phyloP scores from a whole-genome alignment of 2,329 filamentous ascomycete species.

The Aspergillus clavatus region DNA sequence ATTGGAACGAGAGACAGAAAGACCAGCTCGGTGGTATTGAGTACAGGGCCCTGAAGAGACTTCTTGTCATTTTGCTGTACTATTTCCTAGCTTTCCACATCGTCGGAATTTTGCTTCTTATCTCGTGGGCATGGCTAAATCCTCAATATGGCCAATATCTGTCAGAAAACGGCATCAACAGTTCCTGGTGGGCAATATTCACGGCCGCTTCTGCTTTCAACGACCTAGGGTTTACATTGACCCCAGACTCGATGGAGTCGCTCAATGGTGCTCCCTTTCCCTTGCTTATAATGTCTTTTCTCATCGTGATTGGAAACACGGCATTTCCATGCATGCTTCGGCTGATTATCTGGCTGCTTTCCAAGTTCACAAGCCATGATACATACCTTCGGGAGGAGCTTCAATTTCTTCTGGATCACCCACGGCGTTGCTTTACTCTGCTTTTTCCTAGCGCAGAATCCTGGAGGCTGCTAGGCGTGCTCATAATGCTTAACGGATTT shows the following conservation, averaged over 20 bases:
- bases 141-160: conserved; percentile 59
- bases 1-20: conserved; percentile 81
- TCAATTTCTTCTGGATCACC: conserved; percentile 82
- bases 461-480: conserved; percentile 86
- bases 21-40: conserved; percentile 93
- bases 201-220: conserved; percentile 83
- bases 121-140: conserved; percentile 70
- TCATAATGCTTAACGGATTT: conserved; percentile 71
- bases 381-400: conserved; percentile 79
- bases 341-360: conserved; percentile 78
- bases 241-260: conserved; percentile 84
- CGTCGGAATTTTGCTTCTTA: conserved; percentile 63
- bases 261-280: conserved; percentile 71
- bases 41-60: conserved; percentile 78
- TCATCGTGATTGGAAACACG: conserved; percentile 89
- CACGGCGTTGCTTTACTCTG: conserved; percentile 88
- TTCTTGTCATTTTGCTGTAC: conserved; percentile 66
- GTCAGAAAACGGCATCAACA: conserved; percentile 52
- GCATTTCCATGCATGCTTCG: conserved; percentile 89
- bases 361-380: conserved; percentile 58
- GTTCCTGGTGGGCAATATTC: conserved; percentile 83
- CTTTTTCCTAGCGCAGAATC: conserved; percentile 81
- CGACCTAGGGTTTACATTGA: conserved; percentile 84
- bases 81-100: conserved; percentile 80
- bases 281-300: conserved; percentile 70